Evolutionary conservation across 2,329 filamentous ascomycete genomes (phyloP).

Genomic region (Volutella citrinella): DNA sequence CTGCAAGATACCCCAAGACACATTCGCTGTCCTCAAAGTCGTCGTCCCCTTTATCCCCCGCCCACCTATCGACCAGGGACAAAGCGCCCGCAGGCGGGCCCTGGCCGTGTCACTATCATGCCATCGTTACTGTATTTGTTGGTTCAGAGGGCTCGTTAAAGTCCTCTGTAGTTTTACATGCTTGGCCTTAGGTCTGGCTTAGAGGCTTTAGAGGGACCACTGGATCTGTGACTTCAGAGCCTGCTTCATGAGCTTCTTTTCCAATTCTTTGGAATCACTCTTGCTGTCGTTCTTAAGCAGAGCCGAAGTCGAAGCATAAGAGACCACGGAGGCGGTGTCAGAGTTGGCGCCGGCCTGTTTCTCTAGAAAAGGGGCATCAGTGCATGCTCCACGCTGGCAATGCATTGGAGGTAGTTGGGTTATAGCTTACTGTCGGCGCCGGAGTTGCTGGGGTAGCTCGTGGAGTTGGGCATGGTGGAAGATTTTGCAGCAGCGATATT

Average conservation of each 20-base stretch:
- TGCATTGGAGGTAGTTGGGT: neutral
- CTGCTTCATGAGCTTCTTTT: constrained; percentile 26
- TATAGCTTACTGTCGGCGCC: constrained; percentile 15
- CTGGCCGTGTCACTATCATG: no score
- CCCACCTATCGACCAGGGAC: no score
- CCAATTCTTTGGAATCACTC: constrained; percentile 11
- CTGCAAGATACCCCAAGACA: no score
- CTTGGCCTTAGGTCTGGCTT: no score
- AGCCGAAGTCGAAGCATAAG: constrained; percentile 23
- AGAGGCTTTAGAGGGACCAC: no score
- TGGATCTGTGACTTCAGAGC: constrained; percentile 26
- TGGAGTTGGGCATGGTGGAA: constrained; percentile 3
- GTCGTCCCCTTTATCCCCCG: no score
- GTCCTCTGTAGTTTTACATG: no score
- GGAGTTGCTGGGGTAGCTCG: constrained; percentile 1
- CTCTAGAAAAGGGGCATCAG: constrained; percentile 2
- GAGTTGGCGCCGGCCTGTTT: constrained; percentile 9
- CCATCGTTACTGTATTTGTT: no score
- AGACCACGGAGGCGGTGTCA: constrained; percentile 24
- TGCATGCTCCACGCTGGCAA: no score
- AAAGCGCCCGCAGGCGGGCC: no score
- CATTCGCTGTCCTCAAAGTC: no score
- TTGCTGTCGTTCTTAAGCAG: constrained; percentile 18
- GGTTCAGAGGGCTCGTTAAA: no score
- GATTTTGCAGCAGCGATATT: neutral